Base-by-base conservation (phyloP, 345 rosid species). In the Arabidopsis arenosa region DNA sequence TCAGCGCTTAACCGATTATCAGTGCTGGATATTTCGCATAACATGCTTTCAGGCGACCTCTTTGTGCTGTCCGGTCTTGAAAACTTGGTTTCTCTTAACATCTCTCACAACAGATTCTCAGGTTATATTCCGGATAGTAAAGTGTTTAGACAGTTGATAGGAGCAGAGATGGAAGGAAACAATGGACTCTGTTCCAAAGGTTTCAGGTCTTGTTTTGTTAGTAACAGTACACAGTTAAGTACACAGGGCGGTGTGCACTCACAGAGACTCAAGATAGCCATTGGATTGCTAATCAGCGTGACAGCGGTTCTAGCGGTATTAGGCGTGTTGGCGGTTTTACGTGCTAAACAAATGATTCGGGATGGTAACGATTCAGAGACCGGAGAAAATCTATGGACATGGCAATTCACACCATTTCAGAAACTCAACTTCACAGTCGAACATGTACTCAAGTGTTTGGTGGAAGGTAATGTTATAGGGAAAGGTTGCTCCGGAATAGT, bases 401-500 rank as follows among this genome's bases (percentile, higher is more conserved):
- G 89, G 96, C 87, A 90, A 39, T 85, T 90, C 86, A 90, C 96
- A 61, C 91, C 96, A 30, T 90, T 90, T 75, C 93, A 90, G 74
- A 88, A 86, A 69, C 84, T 90, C 70, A 86, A 79, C 76, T 90
- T 90, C 79, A 80, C 91, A 5, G 84, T 90, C 1, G 91, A 86
- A 66, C 88, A 88, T 32, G 86, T 90, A 56, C 78, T 90, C 70
- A 88, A 82, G 75, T 85, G 89, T 70, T 68, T 94, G 51, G 88
- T 89, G 33, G 93, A 85, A 65, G 88, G 84, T 15, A 95, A 85
- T 68, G 84, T 89, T 10, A 75, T 95, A 10, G 99, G 97, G 8
- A 92, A 89, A 76, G 97, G 97, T 73, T 93, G 96, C 47, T 92
- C 97, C 3, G 96, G 97, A 30, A 79, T 88, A 41, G 99, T 95